Conservation (phyloP, 371 early-diverging fungal species). For the Rhizopus arrhizus region DNA sequence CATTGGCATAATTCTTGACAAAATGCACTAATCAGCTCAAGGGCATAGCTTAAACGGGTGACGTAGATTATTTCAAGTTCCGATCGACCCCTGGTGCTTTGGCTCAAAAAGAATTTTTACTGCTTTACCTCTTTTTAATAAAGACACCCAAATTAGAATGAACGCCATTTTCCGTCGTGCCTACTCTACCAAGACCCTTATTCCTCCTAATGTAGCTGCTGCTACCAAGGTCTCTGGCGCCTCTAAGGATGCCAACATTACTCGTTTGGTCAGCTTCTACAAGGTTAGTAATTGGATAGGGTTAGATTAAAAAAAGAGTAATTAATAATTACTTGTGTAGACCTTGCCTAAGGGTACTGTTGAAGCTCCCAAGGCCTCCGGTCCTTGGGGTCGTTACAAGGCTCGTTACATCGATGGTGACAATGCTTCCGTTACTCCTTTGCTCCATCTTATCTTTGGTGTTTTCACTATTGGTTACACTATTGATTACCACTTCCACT, state of each 20-base stretch:
- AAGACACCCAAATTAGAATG: slow-evolving; percentile 27
- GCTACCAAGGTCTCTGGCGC: slow-evolving; percentile 49
- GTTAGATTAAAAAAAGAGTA: neutral
- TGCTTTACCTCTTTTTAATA: slow-evolving; percentile 3
- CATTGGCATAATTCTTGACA: too few relatives aligned
- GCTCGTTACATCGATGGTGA: slow-evolving; percentile 70
- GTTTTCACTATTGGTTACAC: slow-evolving; percentile 60
- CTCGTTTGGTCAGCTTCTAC: slow-evolving; percentile 54
- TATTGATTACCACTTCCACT: slow-evolving; percentile 73
- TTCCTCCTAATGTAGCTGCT: slow-evolving; percentile 60
- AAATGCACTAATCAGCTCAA: too few relatives aligned
- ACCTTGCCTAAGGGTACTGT: slow-evolving; percentile 56
- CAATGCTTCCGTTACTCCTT: slow-evolving; percentile 60
- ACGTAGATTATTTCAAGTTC: neutral
- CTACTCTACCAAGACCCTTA: slow-evolving; percentile 56
- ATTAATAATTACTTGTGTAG: slow-evolving; percentile 18
- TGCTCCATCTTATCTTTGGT: slow-evolving; percentile 58
- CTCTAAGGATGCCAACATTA: slow-evolving; percentile 49
- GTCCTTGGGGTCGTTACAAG: slow-evolving; percentile 58
- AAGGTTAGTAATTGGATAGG: slow-evolving; percentile 31
- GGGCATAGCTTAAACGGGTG: neutral
- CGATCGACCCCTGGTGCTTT: slow-evolving; percentile 14
- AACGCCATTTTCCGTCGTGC: slow-evolving; percentile 58
- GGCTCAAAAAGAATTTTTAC: slow-evolving; percentile 10
- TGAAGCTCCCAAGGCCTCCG: slow-evolving; percentile 48